Evolutionary conservation across 306 rosid genomes (phyloP), one percentile per base, ranked within the genome.

Genomic region (Trifolium dubium): DNA sequence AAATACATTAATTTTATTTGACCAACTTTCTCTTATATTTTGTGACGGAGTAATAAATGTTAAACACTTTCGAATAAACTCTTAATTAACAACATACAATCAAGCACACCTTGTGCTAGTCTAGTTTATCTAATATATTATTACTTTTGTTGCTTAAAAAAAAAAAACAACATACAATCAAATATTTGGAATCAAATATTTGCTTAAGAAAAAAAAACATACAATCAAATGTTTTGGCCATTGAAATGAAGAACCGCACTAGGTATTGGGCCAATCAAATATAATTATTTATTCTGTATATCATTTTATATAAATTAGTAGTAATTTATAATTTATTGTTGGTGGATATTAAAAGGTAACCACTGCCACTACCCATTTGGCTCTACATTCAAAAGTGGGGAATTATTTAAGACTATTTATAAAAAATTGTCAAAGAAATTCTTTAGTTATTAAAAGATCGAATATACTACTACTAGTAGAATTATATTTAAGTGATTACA

Each of bases 281-380:
- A 60, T 71, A 65, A 39, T 66, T 30, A 12, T 64, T 54, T 63
- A 68, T 47, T 46, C 12, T 12, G 6, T 11, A 15, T 5, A 14
- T 54, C 7, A 61, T 67, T 61, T 8, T 78, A 53, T 39, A 18
- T 32, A 67, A 53, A 44, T 23, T 23, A 1, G 23, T 23, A 23
- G 23, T 23, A 44, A 44, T 44, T 44, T 3, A 19, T 53, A 46
- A 14, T 17, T 18, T 18, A 6, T 72, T 23, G 63, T 58, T 50
- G 63, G 81, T 79, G 83, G 81, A 49, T 30, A 23, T 23, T 23
- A 75, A 76, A 77, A 73, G 71, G 75, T 74, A 30, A 64, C 71
- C 71, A 69, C 67, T 4, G 71, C 40, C 86, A 71, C 23, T 30
- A 71, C 50, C 72, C 69, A 61, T 41, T 83, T 79, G 83, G 72